These are phyloP conservation scores for Rhizopus stolonifer DNA, from an alignment of 371 early-diverging fungal species.

Conservation along the genomic window DNA sequence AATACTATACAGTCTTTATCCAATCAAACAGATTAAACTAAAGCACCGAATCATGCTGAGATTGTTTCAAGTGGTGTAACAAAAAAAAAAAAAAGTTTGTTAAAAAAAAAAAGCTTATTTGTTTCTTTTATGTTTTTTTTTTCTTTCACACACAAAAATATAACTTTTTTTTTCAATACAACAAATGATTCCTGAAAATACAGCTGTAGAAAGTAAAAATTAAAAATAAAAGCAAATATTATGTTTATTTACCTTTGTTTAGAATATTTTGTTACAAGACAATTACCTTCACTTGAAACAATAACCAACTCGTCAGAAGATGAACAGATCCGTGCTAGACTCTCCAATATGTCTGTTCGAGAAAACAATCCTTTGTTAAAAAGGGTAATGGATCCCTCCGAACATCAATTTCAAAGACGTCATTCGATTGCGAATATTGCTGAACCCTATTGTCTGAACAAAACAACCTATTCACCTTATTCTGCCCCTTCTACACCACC, in stretches of 20 bases:
- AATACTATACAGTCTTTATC: too few species aligned
- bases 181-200: not conserved
- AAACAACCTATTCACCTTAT: not conserved
- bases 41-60: not conserved
- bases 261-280: constrained; percentile 1
- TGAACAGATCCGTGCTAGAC: not conserved
- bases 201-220: not conserved
- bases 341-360: not conserved
- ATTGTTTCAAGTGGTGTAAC: constrained; percentile 19
- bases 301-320: not conserved
- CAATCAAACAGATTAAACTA: not conserved
- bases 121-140: not conserved
- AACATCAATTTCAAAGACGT: not conserved
- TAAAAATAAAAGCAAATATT: not conserved
- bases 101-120: not conserved
- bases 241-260: not conserved
- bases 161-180: not conserved
- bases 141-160: too few species aligned
- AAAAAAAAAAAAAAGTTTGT: constrained; percentile 52
- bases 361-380: not conserved
- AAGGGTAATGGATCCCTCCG: not conserved
- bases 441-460: not conserved
- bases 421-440: not conserved
- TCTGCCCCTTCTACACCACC: constrained; percentile 4
- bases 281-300: constrained; percentile 2